A percentile compares a stretch with the other conserved stretches of the same genome.
Conservation (phyloP, 2,329 filamentous ascomycete genomes). For the Fusarium sp. region DNA sequence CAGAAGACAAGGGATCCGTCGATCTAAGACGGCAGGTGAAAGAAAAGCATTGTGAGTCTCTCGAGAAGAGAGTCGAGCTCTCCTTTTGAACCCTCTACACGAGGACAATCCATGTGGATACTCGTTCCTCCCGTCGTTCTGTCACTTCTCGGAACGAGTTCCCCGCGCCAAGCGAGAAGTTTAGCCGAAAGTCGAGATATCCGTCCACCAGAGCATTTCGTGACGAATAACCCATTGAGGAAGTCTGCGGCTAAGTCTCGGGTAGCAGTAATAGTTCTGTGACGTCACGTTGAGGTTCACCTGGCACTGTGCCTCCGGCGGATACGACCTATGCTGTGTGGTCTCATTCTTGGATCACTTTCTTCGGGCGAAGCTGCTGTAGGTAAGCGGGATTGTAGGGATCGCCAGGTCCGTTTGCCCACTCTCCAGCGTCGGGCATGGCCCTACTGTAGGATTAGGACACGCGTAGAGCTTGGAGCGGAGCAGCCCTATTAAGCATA, state of each 20-base stretch:
- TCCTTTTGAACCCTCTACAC: neutral
- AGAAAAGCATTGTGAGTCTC: neutral
- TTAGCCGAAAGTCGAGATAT: neutral
- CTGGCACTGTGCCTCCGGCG: neutral
- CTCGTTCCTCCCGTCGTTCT: neutral
- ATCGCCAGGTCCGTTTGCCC: neutral
- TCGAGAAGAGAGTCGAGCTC: neutral
- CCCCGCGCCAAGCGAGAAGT: neutral
- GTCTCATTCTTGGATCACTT: neutral
- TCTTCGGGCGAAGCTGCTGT: neutral
- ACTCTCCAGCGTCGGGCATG: neutral
- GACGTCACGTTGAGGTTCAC: neutral
- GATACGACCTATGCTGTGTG: neutral
- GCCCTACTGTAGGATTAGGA: neutral
- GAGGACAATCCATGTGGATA: neutral
- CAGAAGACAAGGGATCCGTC: neutral
- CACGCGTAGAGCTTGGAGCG: slow-evolving; percentile 2
- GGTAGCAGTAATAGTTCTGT: neutral
- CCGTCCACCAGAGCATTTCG: neutral
- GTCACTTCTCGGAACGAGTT: neutral
- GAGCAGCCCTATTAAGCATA: slow-evolving; percentile 11
- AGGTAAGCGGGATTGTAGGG: neutral
- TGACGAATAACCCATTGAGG: neutral
- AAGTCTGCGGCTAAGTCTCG: neutral
- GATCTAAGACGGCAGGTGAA: neutral